phyloP scores from a whole-genome alignment of 1,139 yeast genomes.

The Yamadazyma diospyri region DNA sequence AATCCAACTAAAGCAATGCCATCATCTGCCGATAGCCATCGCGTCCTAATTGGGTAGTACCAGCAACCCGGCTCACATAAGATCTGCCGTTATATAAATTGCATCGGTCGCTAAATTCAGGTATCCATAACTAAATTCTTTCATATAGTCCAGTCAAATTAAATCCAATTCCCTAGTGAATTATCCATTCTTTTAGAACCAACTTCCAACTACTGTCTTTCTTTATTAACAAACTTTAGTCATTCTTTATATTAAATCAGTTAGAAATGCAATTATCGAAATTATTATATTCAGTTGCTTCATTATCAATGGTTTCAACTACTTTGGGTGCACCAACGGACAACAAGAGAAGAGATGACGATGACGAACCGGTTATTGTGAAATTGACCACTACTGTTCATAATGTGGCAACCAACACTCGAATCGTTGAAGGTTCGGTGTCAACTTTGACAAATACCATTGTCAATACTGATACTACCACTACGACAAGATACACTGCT shows the following conservation, averaged over 20 bases:
- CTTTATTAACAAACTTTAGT: conserved; percentile 21
- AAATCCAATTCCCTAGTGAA: conserved; percentile 7
- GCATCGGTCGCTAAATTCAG: no score
- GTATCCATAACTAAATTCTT: no score
- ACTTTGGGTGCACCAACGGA: conserved; percentile 29
- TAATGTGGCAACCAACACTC: conserved; percentile 29
- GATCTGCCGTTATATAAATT: no score
- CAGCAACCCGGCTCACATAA: no score
- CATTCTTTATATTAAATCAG: conserved; percentile 15
- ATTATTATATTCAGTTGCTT: conserved; percentile 20
- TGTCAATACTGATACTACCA: conserved; percentile 32
- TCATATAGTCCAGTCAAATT: conserved; percentile 1
- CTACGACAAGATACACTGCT: conserved; percentile 44
- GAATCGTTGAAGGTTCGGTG: conserved; percentile 31
- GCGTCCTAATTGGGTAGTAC: no score
- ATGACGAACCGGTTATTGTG: conserved; percentile 32
- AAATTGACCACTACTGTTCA: conserved; percentile 37
- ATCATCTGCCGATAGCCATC: not conserved
- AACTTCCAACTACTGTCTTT: conserved; percentile 13
- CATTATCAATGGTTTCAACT: conserved; percentile 19
- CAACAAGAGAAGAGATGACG: conserved; percentile 20
- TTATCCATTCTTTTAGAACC: conserved; percentile 8
- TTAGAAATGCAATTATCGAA: conserved; percentile 31
- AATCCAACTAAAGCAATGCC: not conserved
- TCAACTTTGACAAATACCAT: conserved; percentile 28